A percentile compares a stretch with the other conserved stretches of the same genome.
Evolutionary conservation across 2,329 filamentous ascomycete genomes (phyloP).

Genomic region (Mariannaea sp.): DNA sequence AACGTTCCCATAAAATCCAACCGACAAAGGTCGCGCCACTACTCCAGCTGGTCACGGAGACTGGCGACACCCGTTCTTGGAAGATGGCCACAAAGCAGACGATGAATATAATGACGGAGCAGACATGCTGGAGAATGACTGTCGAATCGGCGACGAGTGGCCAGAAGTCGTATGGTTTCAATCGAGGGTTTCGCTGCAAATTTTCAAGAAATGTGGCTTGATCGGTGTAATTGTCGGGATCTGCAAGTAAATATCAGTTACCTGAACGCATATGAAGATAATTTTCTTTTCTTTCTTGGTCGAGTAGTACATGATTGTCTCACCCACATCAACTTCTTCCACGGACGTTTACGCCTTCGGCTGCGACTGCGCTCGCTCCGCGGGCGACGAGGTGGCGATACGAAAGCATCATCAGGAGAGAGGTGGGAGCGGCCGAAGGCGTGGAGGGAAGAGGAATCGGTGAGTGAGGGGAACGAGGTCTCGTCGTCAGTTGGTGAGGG

Average conservation of each 20-base stretch:
- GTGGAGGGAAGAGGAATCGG: constrained; percentile 38
- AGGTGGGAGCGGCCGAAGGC: constrained; percentile 67
- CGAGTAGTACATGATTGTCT: constrained; percentile 71
- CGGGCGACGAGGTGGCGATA: constrained; percentile 62
- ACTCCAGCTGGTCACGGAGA: constrained; percentile 85
- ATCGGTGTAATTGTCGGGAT: constrained; percentile 99
- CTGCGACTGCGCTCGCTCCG: constrained; percentile 66
- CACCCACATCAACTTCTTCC: constrained; percentile 98
- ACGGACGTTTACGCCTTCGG: constrained; percentile 71
- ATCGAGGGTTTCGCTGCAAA: constrained; percentile 88
- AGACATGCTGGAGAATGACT: constrained; percentile 96
- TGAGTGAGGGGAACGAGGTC: constrained; percentile 43
- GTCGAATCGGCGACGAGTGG: constrained; percentile 92
- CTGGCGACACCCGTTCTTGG: constrained; percentile 82
- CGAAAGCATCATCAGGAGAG: constrained; percentile 83
- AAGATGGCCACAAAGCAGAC: constrained; percentile 93
- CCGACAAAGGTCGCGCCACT: constrained; percentile 82
- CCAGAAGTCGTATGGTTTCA: constrained; percentile 98
- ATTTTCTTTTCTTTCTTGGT: too few species aligned
- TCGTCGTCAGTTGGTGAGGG: constrained; percentile 47
- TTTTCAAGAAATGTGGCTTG: constrained; percentile 96
- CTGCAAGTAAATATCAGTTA: constrained; percentile 48
- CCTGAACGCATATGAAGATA: background rate
- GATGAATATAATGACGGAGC: constrained; percentile 91
- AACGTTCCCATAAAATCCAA: constrained; percentile 91